Evolutionary conservation across 2,329 filamentous ascomycete species (phyloP).

Genomic region (Penicillium paneum): DNA sequence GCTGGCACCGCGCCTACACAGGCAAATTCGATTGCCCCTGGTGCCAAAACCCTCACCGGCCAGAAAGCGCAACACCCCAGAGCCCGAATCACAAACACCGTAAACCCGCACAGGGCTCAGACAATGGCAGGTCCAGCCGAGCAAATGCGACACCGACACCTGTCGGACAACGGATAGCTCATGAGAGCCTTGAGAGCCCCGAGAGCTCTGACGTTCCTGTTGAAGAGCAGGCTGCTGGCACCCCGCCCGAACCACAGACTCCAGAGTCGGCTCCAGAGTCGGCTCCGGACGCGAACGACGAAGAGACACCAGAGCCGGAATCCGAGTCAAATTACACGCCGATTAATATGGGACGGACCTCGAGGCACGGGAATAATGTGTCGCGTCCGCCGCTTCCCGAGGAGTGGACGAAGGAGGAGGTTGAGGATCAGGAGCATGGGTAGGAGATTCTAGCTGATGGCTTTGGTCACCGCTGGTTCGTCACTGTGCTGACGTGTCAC

Average conservation of each 20-base stretch:
- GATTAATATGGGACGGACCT: background rate
- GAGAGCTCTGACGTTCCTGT: background rate
- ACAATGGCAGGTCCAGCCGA: background rate
- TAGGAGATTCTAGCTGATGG: background rate
- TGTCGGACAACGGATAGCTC: background rate
- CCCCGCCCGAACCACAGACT: background rate
- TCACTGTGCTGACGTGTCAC: background rate
- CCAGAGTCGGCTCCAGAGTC: background rate
- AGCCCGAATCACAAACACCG: background rate
- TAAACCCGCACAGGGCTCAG: background rate
- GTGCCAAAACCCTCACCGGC: background rate
- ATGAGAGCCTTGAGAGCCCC: background rate
- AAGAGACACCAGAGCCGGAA: background rate
- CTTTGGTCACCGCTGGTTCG: background rate
- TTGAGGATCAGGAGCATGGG: background rate
- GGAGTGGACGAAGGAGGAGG: constrained; percentile 2
- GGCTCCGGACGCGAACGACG: background rate
- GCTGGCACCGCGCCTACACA: constrained; percentile 6
- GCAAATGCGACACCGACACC: background rate
- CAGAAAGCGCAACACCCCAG: background rate
- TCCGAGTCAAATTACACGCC: background rate
- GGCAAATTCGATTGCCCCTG: constrained; percentile 8
- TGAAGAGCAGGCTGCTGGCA: background rate
- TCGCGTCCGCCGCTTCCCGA: constrained; percentile 4
- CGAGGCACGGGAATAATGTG: background rate